A percentile compares a stretch with the other conserved stretches of the same genome.
These are phyloP conservation scores for Trametes punicea DNA, from an alignment of 768 basidiomycete species.

Conservation along the genomic window DNA sequence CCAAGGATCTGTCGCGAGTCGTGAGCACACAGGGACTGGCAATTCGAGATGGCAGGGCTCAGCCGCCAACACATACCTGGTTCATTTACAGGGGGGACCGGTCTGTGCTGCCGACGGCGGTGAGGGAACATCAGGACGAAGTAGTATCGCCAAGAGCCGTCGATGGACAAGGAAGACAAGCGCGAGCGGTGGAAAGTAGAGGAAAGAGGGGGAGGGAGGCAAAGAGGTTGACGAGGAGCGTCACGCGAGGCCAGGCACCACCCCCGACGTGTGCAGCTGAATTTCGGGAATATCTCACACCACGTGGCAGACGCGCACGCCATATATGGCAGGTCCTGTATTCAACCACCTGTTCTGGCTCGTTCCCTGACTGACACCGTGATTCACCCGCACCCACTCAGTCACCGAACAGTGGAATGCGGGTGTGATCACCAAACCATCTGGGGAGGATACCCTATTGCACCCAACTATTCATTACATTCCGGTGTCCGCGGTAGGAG, in stretches of 20 bases:
- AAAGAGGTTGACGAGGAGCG: not conserved
- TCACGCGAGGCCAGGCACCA: constrained; percentile 8
- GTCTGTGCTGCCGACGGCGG: constrained; percentile 14
- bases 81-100: constrained; percentile 5
- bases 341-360: not conserved
- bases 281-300: constrained; percentile 5
- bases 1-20: constrained; percentile 6
- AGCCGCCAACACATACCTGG: not conserved
- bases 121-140: constrained; percentile 7
- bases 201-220: not conserved
- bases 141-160: not conserved
- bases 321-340: not conserved
- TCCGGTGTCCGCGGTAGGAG: too few species aligned
- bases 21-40: not conserved
- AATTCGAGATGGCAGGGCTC: not conserved
- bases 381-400: too few species aligned
- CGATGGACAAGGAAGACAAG: not conserved
- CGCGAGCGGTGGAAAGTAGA: not conserved
- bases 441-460: too few species aligned
- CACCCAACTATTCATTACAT: too few species aligned
- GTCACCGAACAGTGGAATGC: too few species aligned
- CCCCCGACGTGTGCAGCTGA: not conserved
- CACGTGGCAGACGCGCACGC: not conserved
- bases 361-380: too few species aligned
- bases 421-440: too few species aligned